Percentiles rank a stretch among this genome's conserved stretches.
These are phyloP conservation scores for Colletotrichum sp. DNA, from an alignment of 2,329 filamentous ascomycete species.

Conservation along the genomic window DNA sequence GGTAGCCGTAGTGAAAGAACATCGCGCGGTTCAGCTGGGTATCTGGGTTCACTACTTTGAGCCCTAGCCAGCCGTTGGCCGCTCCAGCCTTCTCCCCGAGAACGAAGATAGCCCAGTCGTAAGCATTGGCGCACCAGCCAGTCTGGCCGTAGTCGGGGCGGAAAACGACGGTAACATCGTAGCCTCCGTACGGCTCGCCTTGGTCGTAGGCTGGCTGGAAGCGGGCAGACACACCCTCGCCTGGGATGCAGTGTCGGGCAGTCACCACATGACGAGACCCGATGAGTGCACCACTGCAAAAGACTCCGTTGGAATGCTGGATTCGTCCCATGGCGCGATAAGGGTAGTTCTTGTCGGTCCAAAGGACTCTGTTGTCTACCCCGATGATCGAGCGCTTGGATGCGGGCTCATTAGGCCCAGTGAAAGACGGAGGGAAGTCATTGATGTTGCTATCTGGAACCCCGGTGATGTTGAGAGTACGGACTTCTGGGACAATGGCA, in stretches of 20 bases:
- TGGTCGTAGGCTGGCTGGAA: constrained; percentile 30
- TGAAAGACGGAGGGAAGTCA: background rate
- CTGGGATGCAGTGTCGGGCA: constrained; percentile 29
- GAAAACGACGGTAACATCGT: background rate
- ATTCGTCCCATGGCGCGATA: constrained; percentile 24
- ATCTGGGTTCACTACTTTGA: constrained; percentile 19
- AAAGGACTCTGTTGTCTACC: constrained; percentile 3
- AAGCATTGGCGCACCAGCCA: constrained; percentile 11
- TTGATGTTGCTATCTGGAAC: background rate
- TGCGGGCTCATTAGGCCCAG: background rate
- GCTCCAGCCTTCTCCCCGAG: constrained; percentile 28
- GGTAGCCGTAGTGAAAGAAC: constrained; percentile 26
- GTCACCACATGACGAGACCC: constrained; percentile 33
- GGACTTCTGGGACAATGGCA: background rate
- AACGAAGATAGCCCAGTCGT: constrained; percentile 32
- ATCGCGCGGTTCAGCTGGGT: constrained; percentile 15
- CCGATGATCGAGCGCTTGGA: constrained; percentile 9
- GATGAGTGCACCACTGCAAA: constrained; percentile 31
- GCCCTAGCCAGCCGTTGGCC: constrained; percentile 28
- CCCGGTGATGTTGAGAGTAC: background rate
- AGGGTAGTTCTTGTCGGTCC: constrained; percentile 8
- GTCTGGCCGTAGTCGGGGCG: background rate
- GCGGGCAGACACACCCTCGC: constrained; percentile 19
- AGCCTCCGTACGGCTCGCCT: constrained; percentile 20
- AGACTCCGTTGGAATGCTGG: constrained; percentile 24